A percentile compares a stretch with the other conserved stretches of the same genome.
Conservation (phyloP, 768 basidiomycete genomes). For the Macrocybe gigantea region DNA sequence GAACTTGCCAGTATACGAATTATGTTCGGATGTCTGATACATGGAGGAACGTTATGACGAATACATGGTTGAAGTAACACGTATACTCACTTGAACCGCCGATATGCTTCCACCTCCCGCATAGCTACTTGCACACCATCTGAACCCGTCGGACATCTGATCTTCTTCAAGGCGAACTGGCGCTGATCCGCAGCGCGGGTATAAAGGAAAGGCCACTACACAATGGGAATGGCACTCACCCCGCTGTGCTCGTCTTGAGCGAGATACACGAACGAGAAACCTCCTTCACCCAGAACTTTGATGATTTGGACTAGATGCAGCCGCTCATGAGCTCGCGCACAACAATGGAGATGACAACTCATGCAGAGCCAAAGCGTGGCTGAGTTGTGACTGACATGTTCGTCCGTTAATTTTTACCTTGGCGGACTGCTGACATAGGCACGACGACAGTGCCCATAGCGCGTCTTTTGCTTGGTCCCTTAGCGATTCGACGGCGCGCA, state of each 20-base stretch:
- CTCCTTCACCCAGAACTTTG: slow-evolving; percentile 93
- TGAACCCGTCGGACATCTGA: slow-evolving; percentile 83
- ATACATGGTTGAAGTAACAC: neutral
- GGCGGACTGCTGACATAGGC: slow-evolving; percentile 74
- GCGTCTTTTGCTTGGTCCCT: slow-evolving; percentile 80
- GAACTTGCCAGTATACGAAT: slow-evolving; percentile 78
- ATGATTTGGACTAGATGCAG: slow-evolving; percentile 71
- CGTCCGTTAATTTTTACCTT: slow-evolving; percentile 95
- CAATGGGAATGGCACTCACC: slow-evolving; percentile 34
- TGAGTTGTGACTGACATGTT: slow-evolving; percentile 58
- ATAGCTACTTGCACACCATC: slow-evolving; percentile 88
- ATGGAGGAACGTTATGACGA: too few species aligned
- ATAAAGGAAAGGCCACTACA: neutral
- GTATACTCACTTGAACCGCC: slow-evolving; percentile 78
- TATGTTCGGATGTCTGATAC: slow-evolving; percentile 86
- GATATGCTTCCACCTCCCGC: slow-evolving; percentile 89
- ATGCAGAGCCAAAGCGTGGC: neutral
- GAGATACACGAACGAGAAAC: slow-evolving; percentile 88
- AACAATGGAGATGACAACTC: neutral
- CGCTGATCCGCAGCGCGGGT: slow-evolving; percentile 38
- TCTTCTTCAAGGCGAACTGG: slow-evolving; percentile 96
- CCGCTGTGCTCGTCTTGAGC: slow-evolving; percentile 84
- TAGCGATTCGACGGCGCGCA: slow-evolving; percentile 46
- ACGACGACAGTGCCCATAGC: slow-evolving; percentile 74
- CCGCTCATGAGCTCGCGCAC: slow-evolving; percentile 3